These are phyloP conservation scores for Yamadazyma tumulicola DNA, from an alignment of 805 yeast genomes.

Conservation along the genomic window DNA sequence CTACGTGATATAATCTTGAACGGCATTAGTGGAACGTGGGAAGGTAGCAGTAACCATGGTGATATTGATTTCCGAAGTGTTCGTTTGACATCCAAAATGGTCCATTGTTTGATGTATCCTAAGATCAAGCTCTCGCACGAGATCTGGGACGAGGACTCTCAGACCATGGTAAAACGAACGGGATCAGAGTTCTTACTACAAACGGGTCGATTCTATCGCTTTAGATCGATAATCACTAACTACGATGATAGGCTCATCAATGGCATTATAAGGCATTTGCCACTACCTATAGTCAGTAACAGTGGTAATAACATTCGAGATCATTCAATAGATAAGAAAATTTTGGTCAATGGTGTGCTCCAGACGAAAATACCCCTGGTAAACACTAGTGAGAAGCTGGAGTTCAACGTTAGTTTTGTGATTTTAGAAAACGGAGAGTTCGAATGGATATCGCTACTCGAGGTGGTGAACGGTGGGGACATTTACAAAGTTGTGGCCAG, in stretches of 20 bases:
- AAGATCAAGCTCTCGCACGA: conserved; percentile 42
- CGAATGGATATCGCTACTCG: conserved; percentile 63
- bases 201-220: conserved; percentile 48
- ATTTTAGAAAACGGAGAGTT: conserved; percentile 76
- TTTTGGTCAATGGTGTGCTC: conserved; percentile 70
- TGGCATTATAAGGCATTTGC: conserved; percentile 64
- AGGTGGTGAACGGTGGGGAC: conserved; percentile 9
- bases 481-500: conserved; percentile 19
- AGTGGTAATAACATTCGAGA: conserved; percentile 7
- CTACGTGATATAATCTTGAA: conserved; percentile 62
- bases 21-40: conserved; percentile 67
- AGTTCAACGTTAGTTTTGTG: conserved; percentile 52
- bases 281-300: conserved; percentile 24
- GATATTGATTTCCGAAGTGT: conserved; percentile 63
- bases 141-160: conserved; percentile 12
- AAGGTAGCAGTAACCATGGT: conserved; percentile 35
- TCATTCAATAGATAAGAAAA: conserved; percentile 45
- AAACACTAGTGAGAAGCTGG: conserved; percentile 38
- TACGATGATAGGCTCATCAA: conserved; percentile 35
- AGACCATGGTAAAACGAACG: conserved; percentile 11
- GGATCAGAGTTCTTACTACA: conserved; percentile 31
- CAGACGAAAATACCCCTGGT: conserved; percentile 52
- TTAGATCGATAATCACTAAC: conserved; percentile 51
- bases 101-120: conserved; percentile 49
- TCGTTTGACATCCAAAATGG: conserved; percentile 60